A percentile compares a stretch with the other conserved stretches of the same genome.
phyloP scores from a whole-genome alignment of 164 flowering plant species.

The Akebia trifoliata region DNA sequence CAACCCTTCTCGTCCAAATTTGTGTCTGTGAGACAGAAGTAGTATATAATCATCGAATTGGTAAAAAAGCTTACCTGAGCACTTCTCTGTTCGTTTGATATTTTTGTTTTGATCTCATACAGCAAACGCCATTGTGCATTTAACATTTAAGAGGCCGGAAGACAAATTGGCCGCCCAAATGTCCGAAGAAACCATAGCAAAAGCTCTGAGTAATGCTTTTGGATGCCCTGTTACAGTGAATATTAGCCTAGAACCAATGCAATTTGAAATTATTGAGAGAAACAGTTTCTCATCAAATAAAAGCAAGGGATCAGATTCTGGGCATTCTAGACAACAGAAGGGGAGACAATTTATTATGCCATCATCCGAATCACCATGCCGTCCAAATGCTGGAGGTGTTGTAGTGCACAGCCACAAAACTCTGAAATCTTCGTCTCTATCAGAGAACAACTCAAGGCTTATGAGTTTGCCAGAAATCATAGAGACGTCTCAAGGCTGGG shows the following conservation, averaged over 20 bases:
- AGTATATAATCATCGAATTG: neutral
- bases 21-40: too few species aligned
- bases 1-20: too few species aligned
- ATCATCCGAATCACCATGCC: slow-evolving; percentile 8
- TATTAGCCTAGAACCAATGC: slow-evolving; percentile 29
- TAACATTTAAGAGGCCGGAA: slow-evolving; percentile 28
- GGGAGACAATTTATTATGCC: slow-evolving; percentile 5
- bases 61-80: neutral
- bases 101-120: slow-evolving; percentile 3
- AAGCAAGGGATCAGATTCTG: slow-evolving; percentile 6
- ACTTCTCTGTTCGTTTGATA: neutral
- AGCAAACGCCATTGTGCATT: slow-evolving; percentile 38
- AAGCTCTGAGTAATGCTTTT: slow-evolving; percentile 23
- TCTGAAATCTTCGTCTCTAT: slow-evolving; percentile 9
- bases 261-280: slow-evolving; percentile 8
- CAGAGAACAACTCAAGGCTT: slow-evolving; percentile 10
- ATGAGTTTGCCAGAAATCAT: slow-evolving; percentile 7
- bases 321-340: slow-evolving; percentile 11
- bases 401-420: slow-evolving; percentile 7
- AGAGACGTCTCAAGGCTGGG: slow-evolving; percentile 8
- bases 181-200: slow-evolving; percentile 29
- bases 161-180: slow-evolving; percentile 32
- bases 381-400: slow-evolving; percentile 4
- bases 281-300: neutral
- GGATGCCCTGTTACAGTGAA: slow-evolving; percentile 31